Conservation (phyloP, 2,329 filamentous ascomycete genomes). For the Aspergillus fischeri region DNA sequence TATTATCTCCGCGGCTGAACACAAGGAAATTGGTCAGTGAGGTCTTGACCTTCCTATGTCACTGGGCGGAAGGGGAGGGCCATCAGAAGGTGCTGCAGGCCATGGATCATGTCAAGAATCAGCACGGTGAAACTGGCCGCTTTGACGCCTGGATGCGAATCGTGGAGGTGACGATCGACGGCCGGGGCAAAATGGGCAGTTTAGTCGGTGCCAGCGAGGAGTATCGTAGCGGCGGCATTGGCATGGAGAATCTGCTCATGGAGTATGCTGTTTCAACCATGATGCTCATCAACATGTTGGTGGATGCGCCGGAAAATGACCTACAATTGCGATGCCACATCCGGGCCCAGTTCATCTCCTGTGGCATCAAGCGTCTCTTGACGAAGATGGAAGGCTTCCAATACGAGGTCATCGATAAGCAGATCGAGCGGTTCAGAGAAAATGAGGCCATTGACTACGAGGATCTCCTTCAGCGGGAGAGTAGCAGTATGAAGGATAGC, state of each 20-base stretch:
- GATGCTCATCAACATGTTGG: constrained; percentile 92
- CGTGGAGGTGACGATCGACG: constrained; percentile 94
- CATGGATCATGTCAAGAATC: constrained; percentile 83
- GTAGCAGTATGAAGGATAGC: constrained; percentile 83
- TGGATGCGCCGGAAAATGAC: constrained; percentile 85
- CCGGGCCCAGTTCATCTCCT: constrained; percentile 90
- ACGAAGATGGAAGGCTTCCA: constrained; percentile 98
- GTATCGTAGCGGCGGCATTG: constrained; percentile 89
- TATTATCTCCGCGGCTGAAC: constrained; percentile 83
- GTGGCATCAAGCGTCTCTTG: constrained; percentile 89
- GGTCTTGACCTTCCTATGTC: constrained; percentile 91
- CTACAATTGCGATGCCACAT: constrained; percentile 90
- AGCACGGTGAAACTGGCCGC: constrained; percentile 85
- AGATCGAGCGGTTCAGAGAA: constrained; percentile 85
- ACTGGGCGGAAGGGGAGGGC: constrained; percentile 84
- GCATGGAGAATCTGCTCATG: constrained; percentile 98
- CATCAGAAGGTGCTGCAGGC: constrained; percentile 92
- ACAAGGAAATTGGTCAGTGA: constrained; percentile 94
- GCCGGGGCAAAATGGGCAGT: constrained; percentile 97
- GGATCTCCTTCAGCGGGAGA: constrained; percentile 88
- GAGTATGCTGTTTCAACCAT: constrained; percentile 95
- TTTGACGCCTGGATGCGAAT: constrained; percentile 99
- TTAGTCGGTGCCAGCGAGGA: constrained; percentile 95
- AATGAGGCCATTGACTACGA: constrained; percentile 99
- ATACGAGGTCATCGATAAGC: constrained; percentile 97